Evolutionary conservation across 768 basidiomycete species (phyloP), one percentile per base, ranked within the genome.

Genomic region (Heimioporus sp.): DNA sequence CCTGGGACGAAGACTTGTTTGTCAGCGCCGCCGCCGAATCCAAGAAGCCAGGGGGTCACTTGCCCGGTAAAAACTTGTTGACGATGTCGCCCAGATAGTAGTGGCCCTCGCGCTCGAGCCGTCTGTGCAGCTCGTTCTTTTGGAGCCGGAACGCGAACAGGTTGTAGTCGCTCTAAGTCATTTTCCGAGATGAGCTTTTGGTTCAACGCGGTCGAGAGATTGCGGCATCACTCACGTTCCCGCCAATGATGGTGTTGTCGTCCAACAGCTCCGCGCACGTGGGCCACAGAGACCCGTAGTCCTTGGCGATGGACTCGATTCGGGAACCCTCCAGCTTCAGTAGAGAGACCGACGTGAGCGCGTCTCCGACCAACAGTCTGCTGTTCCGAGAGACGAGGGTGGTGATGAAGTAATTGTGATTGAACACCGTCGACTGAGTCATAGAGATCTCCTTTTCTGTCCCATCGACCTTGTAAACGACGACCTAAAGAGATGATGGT

Each of bases 361-460:
- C 83, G 62, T 97, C 94, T 34, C 89, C 90, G n/a, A 84, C 78
- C 16, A 89, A 69, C 21, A 96, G 65, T 42, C 69, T 72, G 53
- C 83, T 69, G 3, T 73, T 77, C 43, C 76, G 77, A 4, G 80
- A 71, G 0, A 79, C 81, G 19, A 97, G 69, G 49, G 80, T 83
- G 5, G 80, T 82, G 28, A 94, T 82, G 51, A 89, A 54, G 69
- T 94, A 93, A 49, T 90, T 92, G 64, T 92, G 89, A 56, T 87
- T 84, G 86, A 91, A 94, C 36, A 80, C 73, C 0, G 80, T 65
- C 8, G 81, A 58, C 30, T 73, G 72, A 6, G 62, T 61, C 56
- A 72, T 68, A 1, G 66, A 56, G 32, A 71, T 58, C 15, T 72
- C 57, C 34, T 61, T 59, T 10, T 65, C 61, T n/a, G 73, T 58